Evolutionary conservation across 1,284 basidiomycete genomes (phyloP).

Genomic region (Ustilago esculenta): DNA sequence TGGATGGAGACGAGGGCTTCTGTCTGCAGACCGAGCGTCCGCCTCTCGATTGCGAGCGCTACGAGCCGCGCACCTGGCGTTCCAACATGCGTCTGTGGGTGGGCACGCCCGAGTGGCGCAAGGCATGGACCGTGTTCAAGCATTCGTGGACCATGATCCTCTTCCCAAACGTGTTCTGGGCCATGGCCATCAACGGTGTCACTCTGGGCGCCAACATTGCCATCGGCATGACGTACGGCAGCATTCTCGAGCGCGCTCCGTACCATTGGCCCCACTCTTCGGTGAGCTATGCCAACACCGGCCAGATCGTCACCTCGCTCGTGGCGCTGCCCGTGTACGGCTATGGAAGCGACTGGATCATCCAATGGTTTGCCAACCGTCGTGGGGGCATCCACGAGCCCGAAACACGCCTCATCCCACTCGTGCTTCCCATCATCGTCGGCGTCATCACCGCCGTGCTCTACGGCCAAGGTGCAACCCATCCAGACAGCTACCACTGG

Average conservation of each 20-base stretch:
- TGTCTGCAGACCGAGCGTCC: slow-evolving; percentile 14
- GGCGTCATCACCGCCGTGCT: slow-evolving; percentile 14
- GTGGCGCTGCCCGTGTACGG: slow-evolving; percentile 15
- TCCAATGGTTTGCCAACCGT: slow-evolving; percentile 18
- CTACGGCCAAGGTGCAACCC: slow-evolving; percentile 10
- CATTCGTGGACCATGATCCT: slow-evolving; percentile 10
- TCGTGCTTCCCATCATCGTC: slow-evolving; percentile 9
- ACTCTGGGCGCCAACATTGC: slow-evolving; percentile 15
- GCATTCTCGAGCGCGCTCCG: slow-evolving; percentile 4
- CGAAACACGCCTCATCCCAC: slow-evolving; percentile 13
- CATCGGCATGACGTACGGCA: slow-evolving; percentile 11
- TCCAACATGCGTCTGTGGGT: slow-evolving; percentile 13
- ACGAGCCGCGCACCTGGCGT: slow-evolving; percentile 8
- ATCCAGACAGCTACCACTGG: slow-evolving; percentile 18
- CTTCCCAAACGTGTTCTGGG: slow-evolving; percentile 11
- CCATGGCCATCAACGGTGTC: slow-evolving; percentile 16
- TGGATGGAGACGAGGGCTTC: background rate
- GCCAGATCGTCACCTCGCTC: slow-evolving; percentile 16
- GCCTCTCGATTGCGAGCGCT: slow-evolving; percentile 1
- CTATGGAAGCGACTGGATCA: slow-evolving; percentile 16
- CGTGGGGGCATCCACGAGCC: slow-evolving; percentile 21
- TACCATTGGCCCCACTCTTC: slow-evolving; percentile 11
- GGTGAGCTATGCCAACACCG: slow-evolving; percentile 11
- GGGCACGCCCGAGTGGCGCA: slow-evolving; percentile 16
- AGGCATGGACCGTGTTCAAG: slow-evolving; percentile 12